Percentiles rank a stretch among this genome's conserved stretches.
Evolutionary conservation across 108 stramenopile genomes (phyloP).

Genomic region (Conticribra guillardii): DNA sequence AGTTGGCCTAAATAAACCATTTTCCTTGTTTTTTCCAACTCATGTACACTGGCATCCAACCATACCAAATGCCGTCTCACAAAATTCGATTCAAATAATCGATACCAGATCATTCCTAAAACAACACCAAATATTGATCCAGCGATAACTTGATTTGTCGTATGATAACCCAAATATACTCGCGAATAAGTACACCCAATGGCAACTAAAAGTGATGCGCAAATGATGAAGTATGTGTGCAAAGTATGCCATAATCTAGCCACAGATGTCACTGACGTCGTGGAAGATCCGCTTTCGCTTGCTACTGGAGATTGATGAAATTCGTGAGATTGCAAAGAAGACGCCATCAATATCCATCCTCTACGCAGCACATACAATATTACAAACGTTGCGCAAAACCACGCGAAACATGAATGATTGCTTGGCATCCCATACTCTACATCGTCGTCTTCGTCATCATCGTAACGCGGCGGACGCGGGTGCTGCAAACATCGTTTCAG

Average conservation of each 20-base stretch:
- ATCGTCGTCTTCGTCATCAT: slow-evolving; percentile 5
- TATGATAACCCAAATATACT: slow-evolving; percentile 52
- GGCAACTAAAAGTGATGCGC: slow-evolving; percentile 22
- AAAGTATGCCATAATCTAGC: slow-evolving; percentile 12
- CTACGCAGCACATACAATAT: slow-evolving; percentile 24
- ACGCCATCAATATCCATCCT: slow-evolving; percentile 11
- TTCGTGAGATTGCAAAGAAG: neutral
- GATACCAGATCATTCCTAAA: slow-evolving; percentile 33
- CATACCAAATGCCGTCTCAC: neutral
- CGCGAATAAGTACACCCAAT: slow-evolving; percentile 40
- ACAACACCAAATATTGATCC: slow-evolving; percentile 31
- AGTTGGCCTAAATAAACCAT: too few species aligned
- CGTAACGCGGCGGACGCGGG: slow-evolving; percentile 31
- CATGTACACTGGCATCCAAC: neutral
- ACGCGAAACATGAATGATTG: slow-evolving; percentile 53
- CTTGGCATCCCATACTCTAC: slow-evolving; percentile 56
- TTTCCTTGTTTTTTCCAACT: too few species aligned
- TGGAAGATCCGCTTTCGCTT: neutral
- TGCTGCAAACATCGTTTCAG: slow-evolving; percentile 21
- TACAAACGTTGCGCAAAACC: slow-evolving; percentile 43
- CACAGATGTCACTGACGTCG: neutral
- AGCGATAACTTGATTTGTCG: slow-evolving; percentile 34
- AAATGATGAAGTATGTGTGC: slow-evolving; percentile 15
- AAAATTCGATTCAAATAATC: slow-evolving; percentile 19
- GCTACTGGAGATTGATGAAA: neutral